Conservation (phyloP, 768 basidiomycete species). For the Pholiota conissans region DNA sequence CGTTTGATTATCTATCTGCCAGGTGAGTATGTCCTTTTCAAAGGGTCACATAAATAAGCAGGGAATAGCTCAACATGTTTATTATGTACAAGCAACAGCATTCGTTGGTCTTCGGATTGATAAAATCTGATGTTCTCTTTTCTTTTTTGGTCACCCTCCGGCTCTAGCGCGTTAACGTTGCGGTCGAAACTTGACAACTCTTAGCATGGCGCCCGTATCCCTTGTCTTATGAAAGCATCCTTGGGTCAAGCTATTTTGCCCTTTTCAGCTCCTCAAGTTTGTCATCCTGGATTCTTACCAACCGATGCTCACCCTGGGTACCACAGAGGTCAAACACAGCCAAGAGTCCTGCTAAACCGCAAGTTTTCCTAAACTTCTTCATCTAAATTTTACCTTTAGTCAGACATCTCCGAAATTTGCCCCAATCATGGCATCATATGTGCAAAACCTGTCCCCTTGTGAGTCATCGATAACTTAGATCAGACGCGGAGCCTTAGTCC, state of each 20-base stretch:
- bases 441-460: background rate
- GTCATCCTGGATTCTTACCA: background rate
- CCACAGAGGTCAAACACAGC: background rate
- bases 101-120: background rate
- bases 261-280: background rate
- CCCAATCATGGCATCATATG: background rate
- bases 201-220: background rate
- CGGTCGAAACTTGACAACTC: background rate
- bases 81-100: background rate
- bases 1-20: too few relatives aligned
- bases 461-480: background rate
- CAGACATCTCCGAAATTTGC: background rate
- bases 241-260: background rate
- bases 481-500: background rate
- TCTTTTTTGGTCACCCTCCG: background rate
- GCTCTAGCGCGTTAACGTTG: background rate
- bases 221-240: too few relatives aligned
- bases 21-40: too few relatives aligned
- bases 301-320: background rate
- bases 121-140: background rate
- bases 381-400: background rate
- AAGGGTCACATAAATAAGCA: background rate
- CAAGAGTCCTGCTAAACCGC: too few relatives aligned
- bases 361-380: background rate
- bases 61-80: too few relatives aligned